These are phyloP conservation scores for Rhizomucor miehei DNA, from an alignment of 371 early-diverging fungal species.

Conservation along the genomic window DNA sequence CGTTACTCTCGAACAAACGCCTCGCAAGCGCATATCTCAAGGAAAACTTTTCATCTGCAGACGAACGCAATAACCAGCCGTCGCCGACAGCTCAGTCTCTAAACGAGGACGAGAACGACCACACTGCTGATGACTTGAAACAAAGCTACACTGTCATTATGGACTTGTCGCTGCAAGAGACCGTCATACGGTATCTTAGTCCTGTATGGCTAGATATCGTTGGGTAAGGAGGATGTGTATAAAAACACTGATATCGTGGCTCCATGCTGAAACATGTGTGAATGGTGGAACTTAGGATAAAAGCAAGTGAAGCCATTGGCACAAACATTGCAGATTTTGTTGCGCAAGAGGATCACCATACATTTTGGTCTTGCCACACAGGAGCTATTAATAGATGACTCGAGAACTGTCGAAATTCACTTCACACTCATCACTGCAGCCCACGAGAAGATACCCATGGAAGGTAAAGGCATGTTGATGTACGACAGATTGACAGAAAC, in stretches of 20 bases:
- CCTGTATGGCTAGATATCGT: slow-evolving; percentile 60
- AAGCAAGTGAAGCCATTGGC: slow-evolving; percentile 48
- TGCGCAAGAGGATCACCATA: slow-evolving; percentile 48
- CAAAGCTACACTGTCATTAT: slow-evolving; percentile 61
- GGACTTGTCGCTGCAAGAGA: slow-evolving; percentile 52
- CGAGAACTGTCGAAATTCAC: slow-evolving; percentile 74
- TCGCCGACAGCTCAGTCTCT: too few species aligned
- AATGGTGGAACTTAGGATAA: slow-evolving; percentile 27
- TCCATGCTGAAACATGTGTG: neutral
- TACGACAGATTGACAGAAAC: slow-evolving; percentile 65
- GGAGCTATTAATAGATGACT: slow-evolving; percentile 66
- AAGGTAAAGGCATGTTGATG: slow-evolving; percentile 90
- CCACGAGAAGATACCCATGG: slow-evolving; percentile 63
- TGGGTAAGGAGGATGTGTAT: slow-evolving; percentile 40
- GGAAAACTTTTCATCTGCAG: too few species aligned
- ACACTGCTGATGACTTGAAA: slow-evolving; percentile 44
- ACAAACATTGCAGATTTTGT: slow-evolving; percentile 43
- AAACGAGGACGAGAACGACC: too few species aligned
- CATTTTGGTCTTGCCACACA: slow-evolving; percentile 68
- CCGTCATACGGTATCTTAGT: slow-evolving; percentile 53
- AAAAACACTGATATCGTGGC: neutral
- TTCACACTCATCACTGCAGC: slow-evolving; percentile 54
- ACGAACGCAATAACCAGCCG: too few species aligned
- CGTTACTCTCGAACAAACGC: neutral
- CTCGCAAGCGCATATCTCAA: neutral